Base-by-base conservation (phyloP, 208 protist species). In the Acanthamoeba sp. region DNA sequence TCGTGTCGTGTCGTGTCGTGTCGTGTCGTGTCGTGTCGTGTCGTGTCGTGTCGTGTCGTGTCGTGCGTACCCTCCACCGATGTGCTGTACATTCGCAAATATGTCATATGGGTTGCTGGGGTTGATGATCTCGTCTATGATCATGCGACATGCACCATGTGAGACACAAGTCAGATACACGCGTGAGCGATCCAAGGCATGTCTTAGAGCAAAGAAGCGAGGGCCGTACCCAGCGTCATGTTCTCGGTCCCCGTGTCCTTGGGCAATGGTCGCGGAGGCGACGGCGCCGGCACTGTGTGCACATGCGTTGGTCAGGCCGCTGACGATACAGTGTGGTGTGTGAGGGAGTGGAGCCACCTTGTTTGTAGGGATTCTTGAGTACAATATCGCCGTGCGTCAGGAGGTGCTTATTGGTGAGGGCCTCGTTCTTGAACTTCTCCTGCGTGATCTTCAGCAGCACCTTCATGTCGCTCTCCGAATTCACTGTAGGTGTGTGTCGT, bases 381-480 rank as follows among this genome's bases (percentile, higher is more conserved):
- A 92, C 87, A 22, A 92, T 76, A n/a, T 92, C 87, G 14, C 87
- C 87, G 36, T 76, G 32, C 12, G 52, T 73, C n/a, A 34, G 6
- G 38, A 92, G 32, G 38, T 76, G 32, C 40, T 55, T 73, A 36
- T 92, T 92, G n/a, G 38, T 66, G 24, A 42, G 87, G 10, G n/a
- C 87, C 29, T 66, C 59, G 40, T n/a, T 76, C 59, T 92, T 66
- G 59, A 76, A 92, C 42, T 92, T 66, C 36, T 92, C 57, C 57
- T 92, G 87, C 20, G 87, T 76, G 3, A 92, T 48, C 59, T 92
- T 66, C 12, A 92, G 42, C 50, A 92, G 57, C 57, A 92, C 57
- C 27, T 92, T 66, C 57, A 92, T 92, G 36, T 92, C 87, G 27
- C 59, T 92, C 34, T 92, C 87, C 62, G 87, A 92, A 20, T 73